Evolutionary conservation across 371 early-diverging fungal species (phyloP).

Genomic region (Choanephora cucurbitarum): DNA sequence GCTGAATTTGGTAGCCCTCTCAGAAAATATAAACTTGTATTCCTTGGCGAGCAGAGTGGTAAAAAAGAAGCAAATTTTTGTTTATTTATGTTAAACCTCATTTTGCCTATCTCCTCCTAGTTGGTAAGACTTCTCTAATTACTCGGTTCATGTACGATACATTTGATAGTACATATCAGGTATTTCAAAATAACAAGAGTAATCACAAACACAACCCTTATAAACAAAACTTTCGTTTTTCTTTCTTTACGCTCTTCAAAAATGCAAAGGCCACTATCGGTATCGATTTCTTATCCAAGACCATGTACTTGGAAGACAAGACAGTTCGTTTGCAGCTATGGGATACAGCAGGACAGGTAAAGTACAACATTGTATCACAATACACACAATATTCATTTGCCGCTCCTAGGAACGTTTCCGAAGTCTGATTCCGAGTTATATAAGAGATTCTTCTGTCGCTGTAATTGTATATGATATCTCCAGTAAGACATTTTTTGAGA

Average conservation of each 20-base stretch:
- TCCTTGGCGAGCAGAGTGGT: slow-evolving; percentile 96
- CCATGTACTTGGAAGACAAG: slow-evolving; percentile 95
- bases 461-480: slow-evolving; percentile 98
- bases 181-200: background rate
- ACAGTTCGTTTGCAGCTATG: slow-evolving; percentile 98
- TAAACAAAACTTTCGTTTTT: no score
- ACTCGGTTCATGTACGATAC: background rate
- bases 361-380: background rate
- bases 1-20: slow-evolving; percentile 58
- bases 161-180: background rate
- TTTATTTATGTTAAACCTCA: background rate
- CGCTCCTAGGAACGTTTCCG: slow-evolving; percentile 86
- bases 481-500: slow-evolving; percentile 48
- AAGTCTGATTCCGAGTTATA: slow-evolving; percentile 97
- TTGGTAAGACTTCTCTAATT: background rate
- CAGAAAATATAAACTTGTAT: slow-evolving; percentile 87
- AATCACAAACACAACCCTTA: no score
- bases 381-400: background rate
- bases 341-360: slow-evolving; percentile 99
- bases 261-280: slow-evolving; percentile 95
- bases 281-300: slow-evolving; percentile 98
- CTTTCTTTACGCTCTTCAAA: background rate
- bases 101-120: background rate
- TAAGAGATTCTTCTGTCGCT: slow-evolving; percentile 97
- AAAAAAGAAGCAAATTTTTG: slow-evolving; percentile 21